Evolutionary conservation across 768 basidiomycete species (phyloP).

Genomic region (Boletales sp.): DNA sequence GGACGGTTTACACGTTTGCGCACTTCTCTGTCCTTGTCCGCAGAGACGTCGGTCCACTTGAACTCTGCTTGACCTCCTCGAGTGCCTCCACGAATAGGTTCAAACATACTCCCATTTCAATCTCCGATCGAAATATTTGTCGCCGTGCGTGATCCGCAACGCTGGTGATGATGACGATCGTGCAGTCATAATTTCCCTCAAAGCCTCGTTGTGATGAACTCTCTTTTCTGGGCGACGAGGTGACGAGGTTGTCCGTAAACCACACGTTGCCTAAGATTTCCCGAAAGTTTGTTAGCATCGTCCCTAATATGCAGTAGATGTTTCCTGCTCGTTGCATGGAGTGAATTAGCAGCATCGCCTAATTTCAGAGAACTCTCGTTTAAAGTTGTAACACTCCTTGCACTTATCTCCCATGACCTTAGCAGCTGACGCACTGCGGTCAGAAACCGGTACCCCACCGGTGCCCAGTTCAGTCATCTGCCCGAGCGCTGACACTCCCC

Average conservation of each 20-base stretch:
- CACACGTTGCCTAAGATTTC: too few relatives aligned
- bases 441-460: constrained; percentile 7
- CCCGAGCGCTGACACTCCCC: constrained; percentile 3
- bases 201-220: too few relatives aligned
- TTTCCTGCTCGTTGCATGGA: too few relatives aligned
- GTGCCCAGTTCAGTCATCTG: constrained; percentile 1
- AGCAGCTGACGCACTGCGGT: constrained; percentile 1
- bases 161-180: constrained; percentile 18
- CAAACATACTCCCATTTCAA: constrained; percentile 49
- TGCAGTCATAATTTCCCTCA: neutral
- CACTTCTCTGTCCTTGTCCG: constrained; percentile 92
- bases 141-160: constrained; percentile 15
- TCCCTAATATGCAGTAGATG: too few relatives aligned
- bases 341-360: constrained; percentile 12
- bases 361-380: constrained; percentile 30
- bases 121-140: constrained; percentile 20
- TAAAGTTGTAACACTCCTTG: constrained; percentile 24
- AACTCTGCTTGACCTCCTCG: constrained; percentile 90
- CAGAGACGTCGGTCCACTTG: constrained; percentile 87
- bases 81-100: constrained; percentile 85
- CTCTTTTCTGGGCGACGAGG: too few relatives aligned
- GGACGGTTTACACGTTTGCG: constrained; percentile 6
- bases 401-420: constrained; percentile 25
- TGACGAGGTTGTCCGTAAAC: too few relatives aligned
- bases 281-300: too few relatives aligned